Percentiles rank a stretch among this genome's conserved stretches.
These are phyloP conservation scores for Boletus albobrunnescens DNA, from an alignment of 1,284 basidiomycete species.

Conservation along the genomic window DNA sequence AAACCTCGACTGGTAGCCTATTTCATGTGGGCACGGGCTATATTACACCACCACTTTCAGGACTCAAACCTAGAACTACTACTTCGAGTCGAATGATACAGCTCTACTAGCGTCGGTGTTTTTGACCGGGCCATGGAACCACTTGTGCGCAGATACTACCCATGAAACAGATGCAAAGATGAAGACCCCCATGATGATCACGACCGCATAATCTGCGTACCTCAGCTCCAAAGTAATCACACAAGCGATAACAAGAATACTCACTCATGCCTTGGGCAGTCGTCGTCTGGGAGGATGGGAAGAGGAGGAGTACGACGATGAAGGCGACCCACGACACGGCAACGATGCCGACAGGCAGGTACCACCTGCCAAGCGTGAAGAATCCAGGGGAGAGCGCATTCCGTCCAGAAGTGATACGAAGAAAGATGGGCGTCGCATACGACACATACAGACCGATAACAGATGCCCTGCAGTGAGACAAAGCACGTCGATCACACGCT, in stretches of 20 bases:
- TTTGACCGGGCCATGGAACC: constrained; percentile 66
- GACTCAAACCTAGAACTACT: constrained; percentile 4
- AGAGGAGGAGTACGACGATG: constrained; percentile 57
- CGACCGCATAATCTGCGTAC: constrained; percentile 59
- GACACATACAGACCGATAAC: constrained; percentile 70
- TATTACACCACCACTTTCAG: not conserved
- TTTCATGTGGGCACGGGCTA: too few species aligned
- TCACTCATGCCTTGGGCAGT: constrained; percentile 53
- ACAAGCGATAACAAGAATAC: constrained; percentile 17
- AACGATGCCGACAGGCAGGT: constrained; percentile 52
- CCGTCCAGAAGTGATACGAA: constrained; percentile 65
- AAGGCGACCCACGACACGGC: constrained; percentile 66
- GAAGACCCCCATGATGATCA: constrained; percentile 62
- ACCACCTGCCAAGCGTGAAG: constrained; percentile 60
- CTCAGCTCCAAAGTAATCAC: not conserved
- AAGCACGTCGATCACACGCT: constrained; percentile 1
- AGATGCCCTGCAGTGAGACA: constrained; percentile 45
- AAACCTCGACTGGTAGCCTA: not conserved
- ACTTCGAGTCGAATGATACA: constrained; percentile 17
- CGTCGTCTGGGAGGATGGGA: constrained; percentile 47
- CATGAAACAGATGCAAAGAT: constrained; percentile 61
- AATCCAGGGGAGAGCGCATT: constrained; percentile 53
- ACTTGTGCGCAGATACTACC: constrained; percentile 61
- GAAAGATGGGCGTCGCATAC: constrained; percentile 61
- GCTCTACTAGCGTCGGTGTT: constrained; percentile 40